Conservation (phyloP, 2,329 filamentous ascomycete genomes). For the Colletotrichum eremochloae region DNA sequence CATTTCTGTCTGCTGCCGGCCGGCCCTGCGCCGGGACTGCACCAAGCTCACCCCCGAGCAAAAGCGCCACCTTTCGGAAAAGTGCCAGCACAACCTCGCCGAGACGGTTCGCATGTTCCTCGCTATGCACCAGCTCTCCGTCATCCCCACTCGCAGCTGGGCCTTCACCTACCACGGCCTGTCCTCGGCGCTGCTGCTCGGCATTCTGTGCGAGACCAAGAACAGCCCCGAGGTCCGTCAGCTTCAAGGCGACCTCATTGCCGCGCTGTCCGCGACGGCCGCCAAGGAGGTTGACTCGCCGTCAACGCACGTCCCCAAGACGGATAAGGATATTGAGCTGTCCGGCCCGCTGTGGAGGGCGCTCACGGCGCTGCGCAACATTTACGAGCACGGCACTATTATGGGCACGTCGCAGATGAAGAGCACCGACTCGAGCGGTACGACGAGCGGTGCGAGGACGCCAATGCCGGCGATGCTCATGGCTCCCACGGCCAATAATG, state of each 20-base stretch:
- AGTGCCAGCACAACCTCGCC: slow-evolving; percentile 72
- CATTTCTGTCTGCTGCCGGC: slow-evolving; percentile 74
- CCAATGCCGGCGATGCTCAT: slow-evolving; percentile 50
- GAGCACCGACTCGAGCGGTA: slow-evolving; percentile 61
- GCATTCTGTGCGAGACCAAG: slow-evolving; percentile 74
- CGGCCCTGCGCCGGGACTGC: slow-evolving; percentile 69
- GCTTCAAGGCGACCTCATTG: slow-evolving; percentile 74
- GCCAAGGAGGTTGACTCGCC: slow-evolving; percentile 71
- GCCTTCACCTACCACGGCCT: slow-evolving; percentile 77
- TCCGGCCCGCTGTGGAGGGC: slow-evolving; percentile 73
- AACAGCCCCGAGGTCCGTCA: slow-evolving; percentile 73
- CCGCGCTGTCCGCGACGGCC: slow-evolving; percentile 73
- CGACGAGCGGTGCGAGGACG: slow-evolving; percentile 61
- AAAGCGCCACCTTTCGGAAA: slow-evolving; percentile 67
- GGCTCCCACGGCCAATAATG: slow-evolving; percentile 43
- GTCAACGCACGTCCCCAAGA: slow-evolving; percentile 65
- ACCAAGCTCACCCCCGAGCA: slow-evolving; percentile 63
- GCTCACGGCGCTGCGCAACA: slow-evolving; percentile 72
- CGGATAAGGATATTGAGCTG: slow-evolving; percentile 72
- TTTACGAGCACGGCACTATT: slow-evolving; percentile 74
- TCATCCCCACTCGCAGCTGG: slow-evolving; percentile 76
- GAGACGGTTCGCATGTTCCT: slow-evolving; percentile 78
- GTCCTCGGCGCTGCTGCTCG: slow-evolving; percentile 74
- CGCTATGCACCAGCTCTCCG: slow-evolving; percentile 76
- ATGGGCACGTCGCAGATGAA: slow-evolving; percentile 62